Base-by-base conservation (phyloP, 768 basidiomycete species). In the Boletus reticuloceps region DNA sequence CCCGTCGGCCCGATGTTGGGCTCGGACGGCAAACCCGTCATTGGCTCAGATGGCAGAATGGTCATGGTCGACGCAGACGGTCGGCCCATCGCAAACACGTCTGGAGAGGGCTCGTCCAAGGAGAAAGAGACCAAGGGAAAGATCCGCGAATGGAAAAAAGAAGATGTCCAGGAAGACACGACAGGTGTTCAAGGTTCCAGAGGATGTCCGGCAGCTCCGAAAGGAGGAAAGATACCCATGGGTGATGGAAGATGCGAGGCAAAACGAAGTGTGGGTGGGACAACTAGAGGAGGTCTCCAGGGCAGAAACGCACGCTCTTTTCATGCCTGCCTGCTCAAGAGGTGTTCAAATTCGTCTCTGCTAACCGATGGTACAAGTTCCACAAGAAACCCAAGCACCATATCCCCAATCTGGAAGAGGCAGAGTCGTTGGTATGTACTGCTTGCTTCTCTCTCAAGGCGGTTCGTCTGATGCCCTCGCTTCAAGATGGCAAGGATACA, bases 341-440 rank as follows among this genome's bases (percentile, higher is more conserved):
- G 54, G 79, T 86, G 38, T 94, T 95, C 79, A 86, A 90, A 66
- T 92, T 94, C 71, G 87, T 95, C 12, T 88, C 91, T 14, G 84
- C 90, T 6, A 84, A 91, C 68, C 80, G 92, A 42, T 94, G 90
- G 89, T 95, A 94, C 78, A 92, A 91, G 71, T 94, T 94, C 68
- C 90, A 90, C 73, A 92, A 91, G 77, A 85, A 85, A 61, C 79
- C 89, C 41, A 87, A 85, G 63, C 84, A 91, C 63, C 80, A 83
- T 64, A 74, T 90, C 16, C 86, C 85, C 42, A 81, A 82, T 39
- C 77, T 78, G 72, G 88, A 76, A 74, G 84, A 77, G 74, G 87
- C 76, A 63, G 91, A 81, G 80, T 84, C 77, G 64, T 75, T 79
- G 71, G 90, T 83, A 81, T 74, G 76, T 69, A 55, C 42, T 47